Conservation (phyloP, 441 rosid genomes). For the Dalechampia spathulata region DNA sequence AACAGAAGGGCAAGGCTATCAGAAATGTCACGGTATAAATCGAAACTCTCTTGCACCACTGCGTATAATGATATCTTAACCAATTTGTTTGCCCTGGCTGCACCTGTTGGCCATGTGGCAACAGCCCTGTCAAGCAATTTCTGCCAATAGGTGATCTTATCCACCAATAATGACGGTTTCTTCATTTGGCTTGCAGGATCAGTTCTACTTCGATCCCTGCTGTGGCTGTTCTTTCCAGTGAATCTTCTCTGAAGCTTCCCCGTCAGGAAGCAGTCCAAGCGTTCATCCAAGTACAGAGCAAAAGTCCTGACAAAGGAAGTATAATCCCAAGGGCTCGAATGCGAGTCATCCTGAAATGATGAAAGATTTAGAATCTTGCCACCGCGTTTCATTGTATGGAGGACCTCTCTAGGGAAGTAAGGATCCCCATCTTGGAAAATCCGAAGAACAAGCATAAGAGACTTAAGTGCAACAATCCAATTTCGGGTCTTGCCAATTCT, state of each 20-base stretch:
- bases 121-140: conserved; percentile 68
- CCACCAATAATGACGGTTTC: conserved; percentile 61
- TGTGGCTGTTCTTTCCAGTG: conserved; percentile 22
- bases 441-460: conserved; percentile 61
- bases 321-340: conserved; percentile 69
- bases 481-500: conserved; percentile 61
- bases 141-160: conserved; percentile 62
- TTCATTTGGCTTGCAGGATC: conserved; percentile 38
- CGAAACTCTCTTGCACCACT: conserved; percentile 65
- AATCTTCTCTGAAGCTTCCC: conserved; percentile 59
- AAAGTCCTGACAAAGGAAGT: conserved; percentile 55
- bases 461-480: conserved; percentile 82
- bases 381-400: conserved; percentile 62
- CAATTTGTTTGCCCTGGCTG: conserved; percentile 44
- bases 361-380: conserved; percentile 66
- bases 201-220: conserved; percentile 10
- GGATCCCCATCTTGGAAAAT: conserved; percentile 82
- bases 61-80: conserved; percentile 45
- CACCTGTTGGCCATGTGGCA: conserved; percentile 56
- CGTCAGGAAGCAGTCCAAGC: conserved; percentile 59
- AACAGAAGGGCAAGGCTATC: conserved; percentile 56
- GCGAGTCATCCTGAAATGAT: conserved; percentile 52
- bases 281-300: conserved; percentile 67
- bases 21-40: conserved; percentile 62
- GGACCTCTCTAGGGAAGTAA: conserved; percentile 63